These are phyloP conservation scores for Trametes cingulata DNA, from an alignment of 768 basidiomycete genomes.

Conservation along the genomic window DNA sequence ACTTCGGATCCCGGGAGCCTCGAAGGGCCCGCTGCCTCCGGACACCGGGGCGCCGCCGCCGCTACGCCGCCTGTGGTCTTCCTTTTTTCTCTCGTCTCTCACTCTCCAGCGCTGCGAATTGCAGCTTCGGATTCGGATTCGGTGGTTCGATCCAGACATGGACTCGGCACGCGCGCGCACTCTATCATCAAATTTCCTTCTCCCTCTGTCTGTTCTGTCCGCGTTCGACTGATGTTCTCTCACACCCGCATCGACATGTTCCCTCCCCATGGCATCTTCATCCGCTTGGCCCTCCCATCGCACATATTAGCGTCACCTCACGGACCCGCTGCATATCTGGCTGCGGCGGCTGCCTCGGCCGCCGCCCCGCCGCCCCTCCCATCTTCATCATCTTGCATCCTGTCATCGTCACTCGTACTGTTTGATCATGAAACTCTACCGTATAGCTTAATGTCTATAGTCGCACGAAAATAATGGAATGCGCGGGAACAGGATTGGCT, in stretches of 20 bases:
- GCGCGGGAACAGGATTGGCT: background rate
- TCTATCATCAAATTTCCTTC: background rate
- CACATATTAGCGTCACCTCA: background rate
- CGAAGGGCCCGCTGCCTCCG: too few relatives aligned
- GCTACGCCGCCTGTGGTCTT: too few relatives aligned
- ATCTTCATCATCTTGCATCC: background rate
- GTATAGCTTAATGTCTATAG: constrained; percentile 9
- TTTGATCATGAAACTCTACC: background rate
- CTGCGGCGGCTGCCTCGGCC: background rate
- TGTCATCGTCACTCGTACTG: background rate
- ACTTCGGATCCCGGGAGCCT: too few relatives aligned
- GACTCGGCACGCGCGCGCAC: constrained; percentile 1
- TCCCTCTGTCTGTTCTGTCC: background rate
- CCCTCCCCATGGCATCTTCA: too few relatives aligned
- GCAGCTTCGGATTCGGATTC: background rate
- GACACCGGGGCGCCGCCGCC: too few relatives aligned
- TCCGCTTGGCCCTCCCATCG: background rate
- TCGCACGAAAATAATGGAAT: constrained; percentile 3
- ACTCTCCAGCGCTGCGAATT: too few relatives aligned
- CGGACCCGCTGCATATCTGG: too few relatives aligned
- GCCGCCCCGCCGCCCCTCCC: background rate
- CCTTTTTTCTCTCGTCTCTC: too few relatives aligned
- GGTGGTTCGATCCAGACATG: background rate
- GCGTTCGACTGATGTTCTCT: background rate
- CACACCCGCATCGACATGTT: background rate